Evolutionary conservation across 345 rosid species (phyloP).

Genomic region (Lagerstroemia speciosa): DNA sequence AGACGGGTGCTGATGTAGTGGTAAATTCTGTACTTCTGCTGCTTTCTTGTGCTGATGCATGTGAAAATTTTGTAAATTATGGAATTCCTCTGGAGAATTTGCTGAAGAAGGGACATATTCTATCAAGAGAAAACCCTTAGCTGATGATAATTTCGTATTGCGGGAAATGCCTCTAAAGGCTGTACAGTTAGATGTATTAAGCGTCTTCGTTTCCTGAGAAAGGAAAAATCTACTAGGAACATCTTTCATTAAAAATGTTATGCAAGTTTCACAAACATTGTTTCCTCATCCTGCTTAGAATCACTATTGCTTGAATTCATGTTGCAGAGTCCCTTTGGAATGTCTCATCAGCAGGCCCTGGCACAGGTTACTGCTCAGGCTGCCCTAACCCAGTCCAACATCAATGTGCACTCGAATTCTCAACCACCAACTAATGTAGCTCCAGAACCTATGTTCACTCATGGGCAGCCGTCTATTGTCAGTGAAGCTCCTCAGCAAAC

Average conservation of each 20-base stretch:
- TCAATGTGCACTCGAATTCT: slow-evolving; percentile 29
- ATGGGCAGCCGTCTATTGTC: slow-evolving; percentile 23
- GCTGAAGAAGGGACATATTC: not conserved
- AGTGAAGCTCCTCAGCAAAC: slow-evolving; percentile 33
- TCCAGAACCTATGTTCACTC: slow-evolving; percentile 19
- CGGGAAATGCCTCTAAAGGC: not conserved
- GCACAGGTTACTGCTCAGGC: slow-evolving; percentile 81
- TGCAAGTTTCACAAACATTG: not conserved
- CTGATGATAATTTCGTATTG: not conserved
- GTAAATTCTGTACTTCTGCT: not conserved
- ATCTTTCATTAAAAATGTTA: not conserved
- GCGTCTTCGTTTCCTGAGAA: not conserved
- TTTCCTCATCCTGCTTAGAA: not conserved
- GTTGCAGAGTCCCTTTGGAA: slow-evolving; percentile 67
- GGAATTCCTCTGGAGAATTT: not conserved
- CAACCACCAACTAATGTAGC: slow-evolving; percentile 19
- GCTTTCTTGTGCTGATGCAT: not conserved
- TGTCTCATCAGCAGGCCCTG: slow-evolving; percentile 76
- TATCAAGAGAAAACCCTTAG: not conserved
- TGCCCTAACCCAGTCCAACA: slow-evolving; percentile 37
- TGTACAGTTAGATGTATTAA: not conserved
- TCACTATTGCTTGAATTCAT: not conserved
- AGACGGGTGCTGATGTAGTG: not conserved
- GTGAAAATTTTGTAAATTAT: not conserved
- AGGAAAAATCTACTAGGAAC: not conserved